These are phyloP conservation scores for Kernera saxatilis DNA, from an alignment of 345 rosid species.

Conservation along the genomic window DNA sequence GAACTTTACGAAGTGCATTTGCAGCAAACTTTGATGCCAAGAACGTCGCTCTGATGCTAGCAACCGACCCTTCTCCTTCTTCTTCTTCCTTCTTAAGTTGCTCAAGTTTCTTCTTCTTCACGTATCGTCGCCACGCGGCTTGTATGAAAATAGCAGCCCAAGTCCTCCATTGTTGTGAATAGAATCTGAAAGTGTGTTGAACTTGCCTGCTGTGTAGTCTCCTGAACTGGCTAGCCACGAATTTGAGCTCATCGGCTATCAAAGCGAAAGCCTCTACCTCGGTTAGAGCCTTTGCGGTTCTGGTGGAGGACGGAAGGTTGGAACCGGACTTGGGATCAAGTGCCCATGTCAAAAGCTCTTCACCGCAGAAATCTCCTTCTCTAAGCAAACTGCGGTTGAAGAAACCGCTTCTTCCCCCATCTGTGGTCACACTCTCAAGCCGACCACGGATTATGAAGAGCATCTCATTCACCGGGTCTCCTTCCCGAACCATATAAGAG, in stretches of 20 bases:
- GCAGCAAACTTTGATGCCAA: slow-evolving; percentile 87
- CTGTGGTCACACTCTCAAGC: slow-evolving; percentile 91
- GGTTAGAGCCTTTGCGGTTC: slow-evolving; percentile 75
- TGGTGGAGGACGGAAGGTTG: slow-evolving; percentile 94
- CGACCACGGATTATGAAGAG: slow-evolving; percentile 95
- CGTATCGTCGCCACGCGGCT: slow-evolving; percentile 90
- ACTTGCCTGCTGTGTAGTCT: slow-evolving; percentile 93
- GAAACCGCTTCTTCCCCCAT: slow-evolving; percentile 95
- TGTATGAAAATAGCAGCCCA: slow-evolving; percentile 98
- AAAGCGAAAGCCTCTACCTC: slow-evolving; percentile 96
- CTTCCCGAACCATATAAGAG: slow-evolving; percentile 82
- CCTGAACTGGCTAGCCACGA: slow-evolving; percentile 93
- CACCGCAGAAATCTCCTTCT: slow-evolving; percentile 96
- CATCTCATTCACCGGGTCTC: slow-evolving; percentile 97
- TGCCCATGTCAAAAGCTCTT: slow-evolving; percentile 97
- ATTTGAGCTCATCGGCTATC: slow-evolving; percentile 81
- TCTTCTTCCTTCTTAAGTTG: slow-evolving; percentile 67
- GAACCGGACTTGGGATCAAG: slow-evolving; percentile 85
- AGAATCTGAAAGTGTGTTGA: slow-evolving; percentile 93
- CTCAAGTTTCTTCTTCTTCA: slow-evolving; percentile 77
- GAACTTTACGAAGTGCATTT: slow-evolving; percentile 86
- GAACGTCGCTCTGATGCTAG: slow-evolving; percentile 84
- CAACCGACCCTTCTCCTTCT: slow-evolving; percentile 45
- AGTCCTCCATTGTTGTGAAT: slow-evolving; percentile 98
- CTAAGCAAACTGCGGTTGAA: slow-evolving; percentile 73